These are phyloP conservation scores for Teratosphaeria pseudoeucalypti DNA, from an alignment of 2,329 filamentous ascomycete species.

Conservation along the genomic window DNA sequence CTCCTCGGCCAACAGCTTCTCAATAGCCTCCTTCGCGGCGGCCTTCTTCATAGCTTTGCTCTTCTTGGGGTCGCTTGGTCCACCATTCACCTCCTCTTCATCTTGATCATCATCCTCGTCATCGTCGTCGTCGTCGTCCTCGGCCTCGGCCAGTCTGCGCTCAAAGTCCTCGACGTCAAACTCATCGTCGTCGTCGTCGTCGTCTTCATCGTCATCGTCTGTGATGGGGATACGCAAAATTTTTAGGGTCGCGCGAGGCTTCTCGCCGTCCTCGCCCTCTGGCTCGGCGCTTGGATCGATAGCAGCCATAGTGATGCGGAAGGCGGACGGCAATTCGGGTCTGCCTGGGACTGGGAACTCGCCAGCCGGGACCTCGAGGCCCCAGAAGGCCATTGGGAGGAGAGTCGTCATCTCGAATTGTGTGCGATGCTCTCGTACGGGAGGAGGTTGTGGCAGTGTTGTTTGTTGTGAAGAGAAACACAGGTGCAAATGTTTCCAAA, in stretches of 20 bases:
- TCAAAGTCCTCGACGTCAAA: slow-evolving; percentile 42
- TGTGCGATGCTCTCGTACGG: neutral
- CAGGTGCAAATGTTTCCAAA: neutral
- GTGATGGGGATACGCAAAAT: slow-evolving; percentile 64
- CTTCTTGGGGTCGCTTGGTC: slow-evolving; percentile 84
- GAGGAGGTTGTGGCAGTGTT: neutral
- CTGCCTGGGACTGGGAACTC: slow-evolving; percentile 72
- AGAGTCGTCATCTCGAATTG: neutral
- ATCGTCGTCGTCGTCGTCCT: slow-evolving; percentile 45
- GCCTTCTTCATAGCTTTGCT: slow-evolving; percentile 75
- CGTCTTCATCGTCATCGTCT: slow-evolving; percentile 52
- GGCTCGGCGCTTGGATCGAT: slow-evolving; percentile 74
- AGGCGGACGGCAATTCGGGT: slow-evolving; percentile 71
- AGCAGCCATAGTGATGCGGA: slow-evolving; percentile 97
- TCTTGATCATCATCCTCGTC: slow-evolving; percentile 45
- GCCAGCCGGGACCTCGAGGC: slow-evolving; percentile 31
- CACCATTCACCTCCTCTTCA: slow-evolving; percentile 71
- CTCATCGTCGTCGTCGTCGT: slow-evolving; percentile 55
- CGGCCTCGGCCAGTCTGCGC: slow-evolving; percentile 34
- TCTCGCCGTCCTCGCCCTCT: slow-evolving; percentile 31
- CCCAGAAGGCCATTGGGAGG: slow-evolving; percentile 1
- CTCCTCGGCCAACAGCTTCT: slow-evolving; percentile 51
- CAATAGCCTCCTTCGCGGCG: slow-evolving; percentile 66
- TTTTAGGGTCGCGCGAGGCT: slow-evolving; percentile 78
- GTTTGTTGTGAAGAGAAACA: neutral